Percentiles rank a stretch among this genome's conserved stretches.
Evolutionary conservation across 1,284 basidiomycete genomes (phyloP).

Genomic region (Chalciporus piperatoides): DNA sequence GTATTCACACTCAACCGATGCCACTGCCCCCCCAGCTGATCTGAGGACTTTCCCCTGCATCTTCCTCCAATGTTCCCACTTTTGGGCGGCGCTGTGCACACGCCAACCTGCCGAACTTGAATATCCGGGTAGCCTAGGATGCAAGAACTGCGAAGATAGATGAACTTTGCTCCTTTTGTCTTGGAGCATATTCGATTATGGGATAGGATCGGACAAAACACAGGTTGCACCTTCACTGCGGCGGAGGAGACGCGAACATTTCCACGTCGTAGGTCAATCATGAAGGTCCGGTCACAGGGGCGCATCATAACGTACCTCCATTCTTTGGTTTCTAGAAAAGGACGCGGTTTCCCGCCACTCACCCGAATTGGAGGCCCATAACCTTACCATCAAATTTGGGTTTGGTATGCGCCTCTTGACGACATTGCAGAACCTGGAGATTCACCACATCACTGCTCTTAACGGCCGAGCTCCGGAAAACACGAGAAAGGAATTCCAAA

Average conservation of each 20-base stretch:
- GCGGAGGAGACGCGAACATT: not conserved
- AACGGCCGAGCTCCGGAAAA: not conserved
- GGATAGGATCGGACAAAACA: not conserved
- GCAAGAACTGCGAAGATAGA: not conserved
- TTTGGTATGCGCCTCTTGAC: not conserved
- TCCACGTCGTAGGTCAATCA: constrained; percentile 23
- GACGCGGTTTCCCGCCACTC: not conserved
- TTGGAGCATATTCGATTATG: not conserved
- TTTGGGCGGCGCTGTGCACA: constrained; percentile 2
- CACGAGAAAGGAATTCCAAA: not conserved
- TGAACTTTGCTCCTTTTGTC: not conserved
- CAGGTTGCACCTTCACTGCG: constrained; percentile 6
- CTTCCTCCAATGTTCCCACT: not conserved
- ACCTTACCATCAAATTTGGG: constrained; percentile 1
- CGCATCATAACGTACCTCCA: constrained; percentile 18
- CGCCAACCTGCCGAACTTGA: not conserved
- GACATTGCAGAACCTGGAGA: not conserved
- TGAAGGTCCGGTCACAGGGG: constrained; percentile 13
- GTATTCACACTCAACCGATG: constrained; percentile 8
- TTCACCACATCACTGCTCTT: not conserved
- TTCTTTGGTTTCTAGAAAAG: constrained; percentile 13
- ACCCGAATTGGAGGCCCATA: constrained; percentile 3
- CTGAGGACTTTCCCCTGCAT: not conserved
- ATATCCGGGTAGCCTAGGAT: not conserved
- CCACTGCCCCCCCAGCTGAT: not conserved